Evolutionary conservation across 805 yeast genomes (phyloP), one percentile per base, ranked within the genome.

Genomic region (Zygosaccharomyces siamensis): DNA sequence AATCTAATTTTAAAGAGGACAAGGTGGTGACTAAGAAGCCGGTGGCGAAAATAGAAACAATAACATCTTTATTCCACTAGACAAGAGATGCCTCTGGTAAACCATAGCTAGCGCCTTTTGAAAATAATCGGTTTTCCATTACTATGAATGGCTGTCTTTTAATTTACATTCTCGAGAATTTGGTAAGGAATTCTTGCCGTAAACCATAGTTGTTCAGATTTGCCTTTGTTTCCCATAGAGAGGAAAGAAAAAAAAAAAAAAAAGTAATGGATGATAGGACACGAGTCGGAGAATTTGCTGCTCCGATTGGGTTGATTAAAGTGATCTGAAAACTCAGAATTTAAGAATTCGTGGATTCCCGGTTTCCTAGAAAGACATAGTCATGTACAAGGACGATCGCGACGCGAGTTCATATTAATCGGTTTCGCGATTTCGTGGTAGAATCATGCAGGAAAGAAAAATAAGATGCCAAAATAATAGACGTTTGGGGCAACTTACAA

Each of bases 381-480:
- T 23, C 24, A 23, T 23, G 24, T 23, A 37, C n/a, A 2, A 7
- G 16, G 14, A 24, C 33, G 27, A 41, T 33, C 23, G 36, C 23
- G 35, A 41, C 44, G 44, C 44, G 44, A 41, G 23, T 39, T 28
- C 28, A 7, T 14, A 14, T 33, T 7, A 4, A 14, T 33, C 37
- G 5, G 10, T 14, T 41, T 41, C 44, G 44, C 28, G 44, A 27
- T 41, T 41, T 41, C 44, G 44, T 30, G 44, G 36, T 12, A 16
- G 7, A 16, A 21, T 33, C 28, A 7, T 33, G 37, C 37, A 33
- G 16, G 37, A 33, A 33, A 23, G 18, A 41, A 16, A 21, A 16
- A 41, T n/a, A 18, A 28, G 36, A 30, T 41, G 44, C 44, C 44
- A 41, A 41, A 41, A 41, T 28, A 41, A 30, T 41, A 24, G 44